Conservation (phyloP, 2,329 filamentous ascomycete genomes). For the Arthrobotrys pseudoclavata region DNA sequence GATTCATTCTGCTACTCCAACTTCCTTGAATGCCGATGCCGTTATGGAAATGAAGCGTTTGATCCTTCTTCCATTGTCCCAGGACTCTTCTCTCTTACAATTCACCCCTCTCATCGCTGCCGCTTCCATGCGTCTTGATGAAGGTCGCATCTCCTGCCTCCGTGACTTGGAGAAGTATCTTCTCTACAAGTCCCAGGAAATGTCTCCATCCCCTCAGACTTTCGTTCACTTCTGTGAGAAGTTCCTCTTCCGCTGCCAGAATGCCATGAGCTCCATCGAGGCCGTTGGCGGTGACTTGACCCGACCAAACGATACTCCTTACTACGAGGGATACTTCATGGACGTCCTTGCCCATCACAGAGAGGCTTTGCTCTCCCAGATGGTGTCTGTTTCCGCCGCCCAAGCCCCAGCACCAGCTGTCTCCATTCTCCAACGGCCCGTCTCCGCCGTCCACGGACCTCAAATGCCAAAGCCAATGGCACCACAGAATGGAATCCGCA, state of each 20-base stretch:
- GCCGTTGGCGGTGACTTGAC: slow-evolving; percentile 88
- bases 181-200: slow-evolving; percentile 92
- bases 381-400: slow-evolving; percentile 68
- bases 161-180: slow-evolving; percentile 95
- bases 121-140: slow-evolving; percentile 58
- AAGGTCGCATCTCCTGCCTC: slow-evolving; percentile 78
- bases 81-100: slow-evolving; percentile 46
- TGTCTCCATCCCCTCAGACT: slow-evolving; percentile 72
- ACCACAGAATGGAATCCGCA: slow-evolving; percentile 60
- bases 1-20: slow-evolving; percentile 40
- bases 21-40: slow-evolving; percentile 41
- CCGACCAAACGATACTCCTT: slow-evolving; percentile 85
- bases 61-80: slow-evolving; percentile 55
- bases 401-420: slow-evolving; percentile 26
- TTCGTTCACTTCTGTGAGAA: slow-evolving; percentile 73
- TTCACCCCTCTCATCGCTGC: slow-evolving; percentile 58
- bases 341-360: slow-evolving; percentile 86
- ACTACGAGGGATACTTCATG: slow-evolving; percentile 96
- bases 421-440: slow-evolving; percentile 39
- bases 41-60: slow-evolving; percentile 58
- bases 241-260: slow-evolving; percentile 81
- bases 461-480: slow-evolving; percentile 54
- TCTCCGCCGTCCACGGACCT: slow-evolving; percentile 63
- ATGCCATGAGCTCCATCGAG: slow-evolving; percentile 89
- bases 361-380: slow-evolving; percentile 72